Evolutionary conservation across 208 protist species (phyloP).

Genomic region (Leishmania gerbilli): DNA sequence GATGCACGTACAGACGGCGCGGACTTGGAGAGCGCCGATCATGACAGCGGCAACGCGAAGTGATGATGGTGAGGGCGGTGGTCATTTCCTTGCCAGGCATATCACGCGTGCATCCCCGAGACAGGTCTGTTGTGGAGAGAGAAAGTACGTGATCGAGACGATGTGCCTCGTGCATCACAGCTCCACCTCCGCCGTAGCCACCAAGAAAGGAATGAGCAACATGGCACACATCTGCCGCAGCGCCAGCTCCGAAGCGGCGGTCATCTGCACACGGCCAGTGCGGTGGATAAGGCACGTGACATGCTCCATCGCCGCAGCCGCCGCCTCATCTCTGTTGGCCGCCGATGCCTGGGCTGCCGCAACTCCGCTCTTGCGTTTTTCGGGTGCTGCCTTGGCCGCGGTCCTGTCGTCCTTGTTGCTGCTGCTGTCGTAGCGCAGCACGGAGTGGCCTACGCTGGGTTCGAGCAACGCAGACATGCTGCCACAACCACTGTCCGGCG

Average conservation of each 20-base stretch:
- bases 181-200: conserved; percentile 26
- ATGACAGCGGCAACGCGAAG: neutral
- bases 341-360: neutral
- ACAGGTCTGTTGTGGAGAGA: neutral
- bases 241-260: conserved; percentile 13
- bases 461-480: neutral
- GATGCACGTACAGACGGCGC: neutral
- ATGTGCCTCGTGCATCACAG: neutral
- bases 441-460: neutral
- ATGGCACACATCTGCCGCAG: conserved; percentile 20
- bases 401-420: neutral
- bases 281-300: conserved; percentile 21
- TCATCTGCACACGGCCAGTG: conserved; percentile 19
- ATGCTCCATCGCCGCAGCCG: conserved; percentile 15
- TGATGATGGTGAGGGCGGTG: neutral
- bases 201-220: conserved; percentile 28
- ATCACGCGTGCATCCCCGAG: neutral
- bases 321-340: neutral
- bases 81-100: neutral
- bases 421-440: neutral
- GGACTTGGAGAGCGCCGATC: neutral
- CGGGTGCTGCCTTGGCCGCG: neutral
- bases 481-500: neutral
- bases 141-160: neutral
- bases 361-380: neutral